Evolutionary conservation across 108 stramenopile species (phyloP), one percentile per base, ranked within the genome.

Genomic region (Pseudonitzschia multiseries): DNA sequence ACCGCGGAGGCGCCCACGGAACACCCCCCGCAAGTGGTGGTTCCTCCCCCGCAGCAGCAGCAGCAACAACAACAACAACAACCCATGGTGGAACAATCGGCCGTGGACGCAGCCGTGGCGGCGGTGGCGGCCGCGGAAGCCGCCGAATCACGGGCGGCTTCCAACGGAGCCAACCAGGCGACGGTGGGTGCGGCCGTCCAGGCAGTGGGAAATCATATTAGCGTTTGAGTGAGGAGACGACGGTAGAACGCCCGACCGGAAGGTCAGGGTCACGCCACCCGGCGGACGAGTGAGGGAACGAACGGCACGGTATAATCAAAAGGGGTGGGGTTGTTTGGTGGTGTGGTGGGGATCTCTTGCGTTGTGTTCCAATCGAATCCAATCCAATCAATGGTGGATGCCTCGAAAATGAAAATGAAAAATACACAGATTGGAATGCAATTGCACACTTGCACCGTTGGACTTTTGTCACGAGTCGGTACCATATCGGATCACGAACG

Each of bases 131-230:
- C 50, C 20, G 50, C 63, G n/a, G 54, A 56, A 26, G 54, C 21
- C 54, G 54, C 21, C 54, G 21, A 56, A 26, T 24, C 54, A 56
- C 54, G 5, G 42, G 68, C 59, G 64, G 78, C n/a, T n/a, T n/a
- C n/a, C n/a, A n/a, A n/a, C n/a, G n/a, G n/a, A n/a, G n/a, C 61
- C 20, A 68, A 71, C 57, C 53, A 78, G 50, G 78, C 78, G 22
- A 68, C 78, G 9, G 78, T 79, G 27, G 78, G 68, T 43, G 72
- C 72, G 12, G 78, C 71, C n/a, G 78, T 46, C 4, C 29, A 78
- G 33, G 69, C 69, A 17, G 77, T 62, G 36, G 57, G 29, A 4
- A 62, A 31, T 20, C 61, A 62, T 22, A 56, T 56, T 40, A 12
- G 6, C 14, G 61, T 62, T 14, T 62, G 13, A 40, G 46, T 42